Percentiles rank a stretch among this genome's conserved stretches.
Conservation (phyloP, 73 alveolate species). For the Durusdinium trenchii region DNA sequence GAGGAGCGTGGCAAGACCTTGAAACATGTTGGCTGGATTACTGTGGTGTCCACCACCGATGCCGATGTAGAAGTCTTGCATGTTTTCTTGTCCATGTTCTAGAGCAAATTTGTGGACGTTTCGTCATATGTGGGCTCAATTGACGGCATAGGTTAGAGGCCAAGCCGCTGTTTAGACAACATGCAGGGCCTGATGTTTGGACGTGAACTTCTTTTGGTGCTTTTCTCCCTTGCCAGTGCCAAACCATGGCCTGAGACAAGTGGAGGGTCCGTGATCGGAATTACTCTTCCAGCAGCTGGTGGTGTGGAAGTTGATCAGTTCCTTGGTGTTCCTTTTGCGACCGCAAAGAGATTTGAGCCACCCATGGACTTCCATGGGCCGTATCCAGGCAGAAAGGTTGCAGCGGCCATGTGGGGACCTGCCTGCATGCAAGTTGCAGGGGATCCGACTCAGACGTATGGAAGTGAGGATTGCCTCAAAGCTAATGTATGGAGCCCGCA, state of each 20-base stretch:
- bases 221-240: slow-evolving; percentile 40
- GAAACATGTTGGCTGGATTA: background rate
- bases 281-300: slow-evolving; percentile 81
- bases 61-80: background rate
- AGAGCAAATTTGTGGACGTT: background rate
- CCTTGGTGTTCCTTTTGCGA: slow-evolving; percentile 85
- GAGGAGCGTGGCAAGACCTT: slow-evolving; percentile 20
- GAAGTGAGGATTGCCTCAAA: slow-evolving; percentile 95
- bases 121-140: background rate
- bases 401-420: slow-evolving; percentile 80
- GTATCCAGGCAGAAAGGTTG: slow-evolving; percentile 42
- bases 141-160: no score
- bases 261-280: slow-evolving; percentile 88
- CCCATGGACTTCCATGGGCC: slow-evolving; percentile 75
- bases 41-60: background rate
- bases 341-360: slow-evolving; percentile 66
- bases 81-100: background rate
- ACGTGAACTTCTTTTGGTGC: slow-evolving; percentile 38
- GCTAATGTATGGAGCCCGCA: slow-evolving; percentile 94
- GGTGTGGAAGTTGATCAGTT: slow-evolving; percentile 90
- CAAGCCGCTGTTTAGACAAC: no score
- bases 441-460: slow-evolving; percentile 83
- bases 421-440: slow-evolving; percentile 93
- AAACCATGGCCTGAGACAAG: slow-evolving; percentile 68
- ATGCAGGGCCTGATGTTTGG: background rate